These are phyloP conservation scores for Cyathus striatus DNA, from an alignment of 768 basidiomycete genomes.

Conservation along the genomic window DNA sequence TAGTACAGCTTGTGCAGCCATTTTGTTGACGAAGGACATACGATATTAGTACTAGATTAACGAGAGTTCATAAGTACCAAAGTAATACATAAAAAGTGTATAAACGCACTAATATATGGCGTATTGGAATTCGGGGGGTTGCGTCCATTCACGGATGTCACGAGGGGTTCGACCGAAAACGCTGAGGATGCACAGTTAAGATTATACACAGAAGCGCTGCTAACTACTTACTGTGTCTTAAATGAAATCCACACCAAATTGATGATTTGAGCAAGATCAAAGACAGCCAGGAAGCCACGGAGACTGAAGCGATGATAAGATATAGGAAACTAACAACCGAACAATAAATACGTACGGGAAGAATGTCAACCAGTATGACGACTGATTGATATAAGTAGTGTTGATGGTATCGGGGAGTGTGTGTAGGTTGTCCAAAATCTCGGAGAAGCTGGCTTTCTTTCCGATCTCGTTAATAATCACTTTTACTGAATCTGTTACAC, in stretches of 20 bases:
- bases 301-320: slow-evolving; percentile 39
- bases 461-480: slow-evolving; percentile 40
- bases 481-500: slow-evolving; percentile 31
- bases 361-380: slow-evolving; percentile 90
- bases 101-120: slow-evolving; percentile 72
- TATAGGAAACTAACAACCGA: background rate
- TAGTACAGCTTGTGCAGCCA: slow-evolving; percentile 9
- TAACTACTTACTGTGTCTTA: slow-evolving; percentile 62
- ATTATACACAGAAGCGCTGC: background rate
- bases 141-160: slow-evolving; percentile 86
- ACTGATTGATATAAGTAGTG: slow-evolving; percentile 84
- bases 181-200: slow-evolving; percentile 30
- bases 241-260: slow-evolving; percentile 84
- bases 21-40: slow-evolving; percentile 21
- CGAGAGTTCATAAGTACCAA: too few species aligned
- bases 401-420: slow-evolving; percentile 70
- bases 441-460: slow-evolving; percentile 34
- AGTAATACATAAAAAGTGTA: slow-evolving; percentile 3
- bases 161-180: slow-evolving; percentile 85
- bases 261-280: slow-evolving; percentile 93
- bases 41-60: slow-evolving; percentile 45
- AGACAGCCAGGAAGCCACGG: slow-evolving; percentile 90
- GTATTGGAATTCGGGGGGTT: slow-evolving; percentile 87
- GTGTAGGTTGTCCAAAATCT: slow-evolving; percentile 41
- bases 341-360: slow-evolving; percentile 65